Conservation (phyloP, 1,139 yeast genomes). For the Protomyces inouyei region DNA sequence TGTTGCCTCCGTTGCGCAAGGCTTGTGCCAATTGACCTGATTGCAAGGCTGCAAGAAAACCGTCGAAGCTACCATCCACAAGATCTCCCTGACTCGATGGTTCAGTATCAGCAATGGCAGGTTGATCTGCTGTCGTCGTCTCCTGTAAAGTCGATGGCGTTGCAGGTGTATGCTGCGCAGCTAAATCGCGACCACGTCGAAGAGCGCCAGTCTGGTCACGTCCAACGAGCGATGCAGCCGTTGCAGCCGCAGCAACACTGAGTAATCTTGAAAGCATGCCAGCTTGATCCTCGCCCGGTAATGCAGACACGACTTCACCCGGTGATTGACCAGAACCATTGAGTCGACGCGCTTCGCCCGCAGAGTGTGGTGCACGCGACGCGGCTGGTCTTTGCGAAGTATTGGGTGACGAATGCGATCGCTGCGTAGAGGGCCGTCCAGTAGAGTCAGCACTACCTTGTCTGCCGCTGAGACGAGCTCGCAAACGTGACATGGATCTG, state of each 20-base stretch:
- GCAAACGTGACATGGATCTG: background rate
- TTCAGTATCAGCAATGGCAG: background rate
- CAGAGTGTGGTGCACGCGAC: background rate
- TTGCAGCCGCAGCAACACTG: slow-evolving; percentile 48
- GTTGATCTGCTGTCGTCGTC: slow-evolving; percentile 22
- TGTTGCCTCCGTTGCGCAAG: slow-evolving; percentile 35
- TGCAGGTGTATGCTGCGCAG: background rate
- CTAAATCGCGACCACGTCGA: slow-evolving; percentile 24
- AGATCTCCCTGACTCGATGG: slow-evolving; percentile 1
- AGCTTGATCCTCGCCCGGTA: slow-evolving; percentile 42
- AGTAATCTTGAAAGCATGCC: slow-evolving; percentile 45
- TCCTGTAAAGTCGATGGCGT: background rate
- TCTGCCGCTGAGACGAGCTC: background rate
- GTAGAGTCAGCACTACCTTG: background rate
- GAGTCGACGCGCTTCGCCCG: background rate
- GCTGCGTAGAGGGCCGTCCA: background rate
- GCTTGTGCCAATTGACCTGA: slow-evolving; percentile 44
- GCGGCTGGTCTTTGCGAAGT: background rate
- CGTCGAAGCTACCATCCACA: slow-evolving; percentile 41
- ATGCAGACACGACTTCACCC: slow-evolving; percentile 12
- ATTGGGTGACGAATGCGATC: background rate
- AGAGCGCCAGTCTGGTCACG: slow-evolving; percentile 33
- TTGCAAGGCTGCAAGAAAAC: slow-evolving; percentile 43
- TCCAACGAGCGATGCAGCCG: slow-evolving; percentile 46
- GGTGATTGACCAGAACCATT: background rate